Base-by-base conservation (phyloP, 2,329 filamentous ascomycete species). In the Colletotrichum orchidophilum region DNA sequence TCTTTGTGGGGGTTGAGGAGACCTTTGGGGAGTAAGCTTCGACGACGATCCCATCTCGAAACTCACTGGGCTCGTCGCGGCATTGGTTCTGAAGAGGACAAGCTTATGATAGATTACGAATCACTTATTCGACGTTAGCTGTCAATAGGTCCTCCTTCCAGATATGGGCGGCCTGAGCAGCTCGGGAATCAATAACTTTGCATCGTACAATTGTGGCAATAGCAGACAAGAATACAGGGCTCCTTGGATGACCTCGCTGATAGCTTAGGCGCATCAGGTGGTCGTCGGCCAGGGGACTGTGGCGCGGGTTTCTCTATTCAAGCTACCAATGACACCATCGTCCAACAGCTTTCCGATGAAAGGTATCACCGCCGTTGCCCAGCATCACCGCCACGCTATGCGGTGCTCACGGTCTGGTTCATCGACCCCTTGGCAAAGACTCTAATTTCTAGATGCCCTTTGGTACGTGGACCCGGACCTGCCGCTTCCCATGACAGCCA, bases 181-280 rank as follows among this genome's bases (percentile, higher is more conserved):
- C 9, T 18, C 29, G 27, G 31, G 35, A 24, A 8, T 39, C 12
- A 21, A 53, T 35, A 59, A 63, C 52, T 15, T 21, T 58, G 33
- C 5, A 29, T 69, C 29, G 46, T 33, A 54, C 65, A 46, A 54
- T 53, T 59, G 64, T 69, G 69, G 69, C 69, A 49, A 71, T 39
- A 42, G 24, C 35, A 33, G 21, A 26, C 52, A 31, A 27, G 29
- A 29, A 31, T 13, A 24, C 7, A 35, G 24, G 12, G 27, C 15
- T 53, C 50, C 24, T 26, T 8, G 42, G 64, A 35, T 31, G 12
- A 31, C 12, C 31, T 53, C 26, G 29, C 64, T 31, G 68, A 46
- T 39, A 26, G 18, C 26, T 21, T 29, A 50, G 13, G 21, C 29
- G 29, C 27, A 27, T 21, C 33, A 18, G n/a, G 24, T 33, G n/a